Percentiles rank a stretch among this genome's conserved stretches.
phyloP scores from a whole-genome alignment of 1,139 yeast genomes.

The Protomyces lactucae-debilis region DNA sequence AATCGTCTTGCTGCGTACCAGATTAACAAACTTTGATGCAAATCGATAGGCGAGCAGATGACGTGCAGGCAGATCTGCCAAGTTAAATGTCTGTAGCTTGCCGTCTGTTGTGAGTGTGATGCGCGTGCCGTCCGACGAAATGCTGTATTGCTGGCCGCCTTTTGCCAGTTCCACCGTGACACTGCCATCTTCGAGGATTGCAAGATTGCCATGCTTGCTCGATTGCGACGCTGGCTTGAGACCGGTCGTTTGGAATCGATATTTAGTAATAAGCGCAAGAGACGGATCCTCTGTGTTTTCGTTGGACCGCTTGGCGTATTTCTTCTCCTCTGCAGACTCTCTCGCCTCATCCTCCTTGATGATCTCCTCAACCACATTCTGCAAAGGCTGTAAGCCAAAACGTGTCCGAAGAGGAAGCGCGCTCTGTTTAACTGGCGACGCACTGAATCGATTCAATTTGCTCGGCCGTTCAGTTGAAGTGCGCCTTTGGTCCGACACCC shows the following conservation, averaged over 20 bases:
- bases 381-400: neutral
- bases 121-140: conserved; percentile 4
- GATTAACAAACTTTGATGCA: conserved; percentile 26
- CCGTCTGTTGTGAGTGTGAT: neutral
- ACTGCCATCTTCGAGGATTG: conserved; percentile 6
- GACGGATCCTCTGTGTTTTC: neutral
- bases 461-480: neutral
- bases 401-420: neutral
- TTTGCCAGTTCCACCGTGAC: conserved; percentile 4
- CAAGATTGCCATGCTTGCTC: conserved; percentile 17
- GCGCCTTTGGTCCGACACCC: neutral
- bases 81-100: neutral
- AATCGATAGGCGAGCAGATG: conserved; percentile 27
- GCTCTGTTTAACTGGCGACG: neutral
- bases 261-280: conserved; percentile 1
- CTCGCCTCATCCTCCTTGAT: conserved; percentile 7
- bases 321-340: neutral
- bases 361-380: conserved; percentile 1
- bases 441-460: no score
- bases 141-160: conserved; percentile 1
- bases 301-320: neutral
- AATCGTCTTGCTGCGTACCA: conserved; percentile 25
- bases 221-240: conserved; percentile 10
- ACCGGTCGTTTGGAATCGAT: conserved; percentile 14
- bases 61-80: conserved; percentile 28